Base-by-base conservation (phyloP, 768 basidiomycete genomes). In the Mycena epipterygia region DNA sequence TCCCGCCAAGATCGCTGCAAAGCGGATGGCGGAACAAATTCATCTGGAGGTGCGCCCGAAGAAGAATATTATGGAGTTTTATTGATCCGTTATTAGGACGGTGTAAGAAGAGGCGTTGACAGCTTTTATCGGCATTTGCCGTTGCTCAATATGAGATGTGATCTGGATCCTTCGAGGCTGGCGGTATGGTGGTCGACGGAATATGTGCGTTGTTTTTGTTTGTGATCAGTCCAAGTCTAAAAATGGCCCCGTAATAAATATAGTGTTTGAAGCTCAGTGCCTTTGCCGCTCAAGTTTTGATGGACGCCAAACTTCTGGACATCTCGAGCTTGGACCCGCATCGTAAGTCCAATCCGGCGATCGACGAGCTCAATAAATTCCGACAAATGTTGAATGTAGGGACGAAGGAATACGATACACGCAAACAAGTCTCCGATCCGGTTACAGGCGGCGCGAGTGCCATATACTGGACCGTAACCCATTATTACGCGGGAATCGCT, bases 121-220 rank as follows among this genome's bases (percentile, higher is more conserved):
- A 87, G 86, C 41, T 90, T 91, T 74, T 89, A 91, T 76, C 80
- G 79, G 48, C 90, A 91, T 76, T 78, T 91, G 21, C 90, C 90
- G 0, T 75, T 91, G 49, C 74, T 88, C 33, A 89, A 89, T 72
- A 91, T 91, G 90, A 80, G 88, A 74, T 92, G 90, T 72, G 89
- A 90, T 74, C 73, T 91, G 56, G 87, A 88, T 58, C 84, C 88
- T 0, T 78, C 81, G 0, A 80, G 82, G 37, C 71, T 89, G 16
- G 90, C 89, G 0, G 81, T 88, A 5, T 92, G 90, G 90, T 91
- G 88, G 87, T 88, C 84, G 4, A 81, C 82, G 12, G 81, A 85
- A 74, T 81, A 87, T 73, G 87, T 85, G 71, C 8, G 80, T 77
- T 21, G 25, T 59, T 27, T 21, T 33, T 32, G 2, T 44, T 16